Evolutionary conservation across 768 basidiomycete species (phyloP).

Genomic region (Omphalotus guepiniiformis): DNA sequence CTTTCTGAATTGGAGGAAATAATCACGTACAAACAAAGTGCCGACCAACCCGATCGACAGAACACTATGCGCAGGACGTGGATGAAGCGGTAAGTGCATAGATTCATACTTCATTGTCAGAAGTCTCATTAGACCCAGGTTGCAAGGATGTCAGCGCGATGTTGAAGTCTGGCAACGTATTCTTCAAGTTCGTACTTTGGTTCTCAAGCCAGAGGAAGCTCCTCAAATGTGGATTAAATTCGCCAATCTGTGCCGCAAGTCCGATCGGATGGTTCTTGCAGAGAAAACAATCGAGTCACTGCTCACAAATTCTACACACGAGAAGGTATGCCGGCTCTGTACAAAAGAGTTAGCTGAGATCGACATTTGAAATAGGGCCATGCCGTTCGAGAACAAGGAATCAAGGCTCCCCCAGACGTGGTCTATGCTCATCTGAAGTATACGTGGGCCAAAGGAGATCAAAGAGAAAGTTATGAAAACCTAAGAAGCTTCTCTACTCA

Average conservation of each 20-base stretch:
- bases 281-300: slow-evolving; percentile 96
- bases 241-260: slow-evolving; percentile 94
- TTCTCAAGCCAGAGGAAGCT: slow-evolving; percentile 90
- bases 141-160: slow-evolving; percentile 95
- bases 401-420: slow-evolving; percentile 89
- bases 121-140: slow-evolving; percentile 33
- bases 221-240: slow-evolving; percentile 99
- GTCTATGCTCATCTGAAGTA: slow-evolving; percentile 95
- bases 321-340: slow-evolving; percentile 40
- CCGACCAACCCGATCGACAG: slow-evolving; percentile 93
- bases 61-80: slow-evolving; percentile 89
- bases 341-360: not conserved
- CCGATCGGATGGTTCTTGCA: slow-evolving; percentile 88
- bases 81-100: slow-evolving; percentile 77
- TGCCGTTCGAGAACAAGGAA: slow-evolving; percentile 47
- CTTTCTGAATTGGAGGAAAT: slow-evolving; percentile 97
- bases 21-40: slow-evolving; percentile 90
- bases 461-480: slow-evolving; percentile 76
- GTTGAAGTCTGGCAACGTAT: slow-evolving; percentile 99
- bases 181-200: slow-evolving; percentile 90
- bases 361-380: slow-evolving; percentile 28
- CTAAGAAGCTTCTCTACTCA: slow-evolving; percentile 78
- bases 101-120: not conserved
- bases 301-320: slow-evolving; percentile 50
- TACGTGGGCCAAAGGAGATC: slow-evolving; percentile 86